These are phyloP conservation scores for Neurospora sp. DNA, from an alignment of 495 filamentous ascomycete species.

Conservation along the genomic window DNA sequence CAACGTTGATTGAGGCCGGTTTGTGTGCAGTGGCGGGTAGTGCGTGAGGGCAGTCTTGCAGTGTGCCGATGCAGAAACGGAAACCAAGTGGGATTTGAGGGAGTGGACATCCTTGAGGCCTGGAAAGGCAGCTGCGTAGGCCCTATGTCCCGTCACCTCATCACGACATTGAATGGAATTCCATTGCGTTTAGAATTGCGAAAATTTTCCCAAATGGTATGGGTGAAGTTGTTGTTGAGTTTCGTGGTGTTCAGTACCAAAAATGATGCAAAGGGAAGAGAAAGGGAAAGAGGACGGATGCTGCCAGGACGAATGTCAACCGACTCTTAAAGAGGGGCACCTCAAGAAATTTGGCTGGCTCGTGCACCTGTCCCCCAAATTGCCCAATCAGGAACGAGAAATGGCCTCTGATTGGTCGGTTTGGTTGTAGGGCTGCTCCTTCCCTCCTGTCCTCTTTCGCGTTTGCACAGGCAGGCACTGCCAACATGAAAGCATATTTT, in stretches of 20 bases:
- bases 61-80: background rate
- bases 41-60: background rate
- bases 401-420: background rate
- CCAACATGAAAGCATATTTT: background rate
- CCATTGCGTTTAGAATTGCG: background rate
- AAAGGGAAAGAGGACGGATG: background rate
- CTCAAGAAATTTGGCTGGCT: background rate
- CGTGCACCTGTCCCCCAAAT: background rate
- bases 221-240: background rate
- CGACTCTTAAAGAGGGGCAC: background rate
- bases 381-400: background rate
- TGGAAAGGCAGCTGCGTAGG: background rate
- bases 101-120: background rate
- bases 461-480: background rate
- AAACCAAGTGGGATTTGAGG: background rate
- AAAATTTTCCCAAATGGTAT: background rate
- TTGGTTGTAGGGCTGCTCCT: background rate
- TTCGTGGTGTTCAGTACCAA: background rate
- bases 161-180: background rate
- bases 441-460: background rate
- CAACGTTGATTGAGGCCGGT: background rate
- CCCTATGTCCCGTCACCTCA: background rate
- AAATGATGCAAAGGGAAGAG: background rate
- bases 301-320: no score
- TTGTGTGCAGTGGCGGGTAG: background rate